Percentiles rank a stretch among this genome's conserved stretches.
Conservation (phyloP, 768 basidiomycete genomes). For the Russula virescens region DNA sequence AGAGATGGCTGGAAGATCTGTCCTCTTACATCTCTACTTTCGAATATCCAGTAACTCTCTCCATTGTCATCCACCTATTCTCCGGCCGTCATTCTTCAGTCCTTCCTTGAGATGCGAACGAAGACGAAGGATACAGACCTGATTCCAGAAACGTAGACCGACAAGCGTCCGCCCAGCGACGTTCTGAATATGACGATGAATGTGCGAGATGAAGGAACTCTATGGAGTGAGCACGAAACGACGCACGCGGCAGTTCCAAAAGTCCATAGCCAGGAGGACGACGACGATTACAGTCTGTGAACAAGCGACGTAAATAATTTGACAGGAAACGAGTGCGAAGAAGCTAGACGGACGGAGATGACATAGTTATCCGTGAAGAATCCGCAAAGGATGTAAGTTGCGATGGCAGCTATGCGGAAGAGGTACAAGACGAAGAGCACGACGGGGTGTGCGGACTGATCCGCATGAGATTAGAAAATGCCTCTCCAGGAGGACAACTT, state of each 20-base stretch:
- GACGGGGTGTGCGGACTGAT: slow-evolving; percentile 71
- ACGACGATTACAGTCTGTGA: slow-evolving; percentile 83
- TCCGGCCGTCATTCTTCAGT: slow-evolving; percentile 1
- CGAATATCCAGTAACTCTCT: slow-evolving; percentile 96
- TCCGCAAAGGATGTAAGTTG: slow-evolving; percentile 90
- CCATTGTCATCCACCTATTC: slow-evolving; percentile 90
- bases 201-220: neutral
- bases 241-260: slow-evolving; percentile 92
- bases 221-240: neutral
- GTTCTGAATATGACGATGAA: slow-evolving; percentile 46
- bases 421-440: slow-evolving; percentile 85
- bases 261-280: slow-evolving; percentile 92
- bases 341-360: slow-evolving; percentile 60
- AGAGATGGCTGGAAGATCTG: neutral
- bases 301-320: neutral
- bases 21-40: slow-evolving; percentile 81
- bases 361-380: slow-evolving; percentile 89
- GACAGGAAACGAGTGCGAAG: neutral
- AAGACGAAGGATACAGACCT: slow-evolving; percentile 39
- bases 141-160: slow-evolving; percentile 96
- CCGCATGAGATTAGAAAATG: neutral
- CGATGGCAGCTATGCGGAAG: slow-evolving; percentile 83
- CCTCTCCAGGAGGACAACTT: neutral
- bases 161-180: slow-evolving; percentile 91
- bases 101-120: slow-evolving; percentile 28